Evolutionary conservation across 306 rosid genomes (phyloP), one percentile per base, ranked within the genome.

Genomic region (Quercus berberidifolia): DNA sequence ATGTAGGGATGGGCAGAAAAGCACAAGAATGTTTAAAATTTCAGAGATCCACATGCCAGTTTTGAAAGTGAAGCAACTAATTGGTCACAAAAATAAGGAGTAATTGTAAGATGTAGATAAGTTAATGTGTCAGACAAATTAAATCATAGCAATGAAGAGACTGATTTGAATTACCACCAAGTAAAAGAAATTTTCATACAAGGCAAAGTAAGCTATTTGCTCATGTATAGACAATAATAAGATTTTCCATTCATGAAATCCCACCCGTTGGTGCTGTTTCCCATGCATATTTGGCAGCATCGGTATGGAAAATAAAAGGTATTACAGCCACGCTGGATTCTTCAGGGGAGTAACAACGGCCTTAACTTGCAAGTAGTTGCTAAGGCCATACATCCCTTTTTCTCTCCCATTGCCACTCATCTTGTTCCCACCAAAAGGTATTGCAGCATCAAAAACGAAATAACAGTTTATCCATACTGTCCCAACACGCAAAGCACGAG

Each of bases 381-480:
- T 73, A 23, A 94, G 97, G 84, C 98, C 89, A 77, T 92, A 88
- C 62, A 92, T 77, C 25, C 97, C 97, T 75, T 92, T 94, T 73
- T 91, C 97, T 74, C 97, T 88, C 51, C 97, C 97, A 0, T 81
- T 78, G 0, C 97, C 98, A 17, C 98, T 94, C 98, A 94, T 94
- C 88, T 94, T 94, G 88, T 87, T 92, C 19, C 98, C 97, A 11
- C 97, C 98, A 59, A 94, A 94, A 3, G 98, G 98, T 68, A 94
- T 87, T 4, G 98, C 97, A 77, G 97, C 98, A 75, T 94, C 98
- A 57, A 92, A 94, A 2, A 94, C 97, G 55, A 92, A 88, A 43
- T 83, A 94, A 90, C 98, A 94, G 70, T 94, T 94, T 2, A 94
- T 76, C 97, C 98, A 94, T 58, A 94, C 90, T 0, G 97, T 94